Conservation (phyloP, 108 stramenopile species). For the Pseudonitzschia pungens region DNA sequence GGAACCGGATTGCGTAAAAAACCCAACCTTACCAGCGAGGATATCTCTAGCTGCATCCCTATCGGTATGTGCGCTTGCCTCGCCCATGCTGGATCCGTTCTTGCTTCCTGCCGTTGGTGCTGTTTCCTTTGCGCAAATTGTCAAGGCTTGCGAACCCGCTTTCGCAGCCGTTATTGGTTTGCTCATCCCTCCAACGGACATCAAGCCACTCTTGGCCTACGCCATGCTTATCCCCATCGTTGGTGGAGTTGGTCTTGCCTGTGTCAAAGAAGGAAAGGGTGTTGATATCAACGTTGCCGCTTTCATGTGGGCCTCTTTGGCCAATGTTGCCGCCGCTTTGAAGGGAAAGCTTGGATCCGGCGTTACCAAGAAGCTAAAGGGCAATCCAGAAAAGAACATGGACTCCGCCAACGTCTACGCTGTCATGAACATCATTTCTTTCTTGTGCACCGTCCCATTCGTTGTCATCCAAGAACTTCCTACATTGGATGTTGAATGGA, state of each 20-base stretch:
- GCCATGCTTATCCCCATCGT: slow-evolving; percentile 92
- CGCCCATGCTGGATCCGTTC: slow-evolving; percentile 78
- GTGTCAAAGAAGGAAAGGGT: slow-evolving; percentile 89
- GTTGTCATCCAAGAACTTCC: slow-evolving; percentile 77
- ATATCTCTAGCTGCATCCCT: slow-evolving; percentile 77
- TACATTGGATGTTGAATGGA: slow-evolving; percentile 61
- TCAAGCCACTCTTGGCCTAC: slow-evolving; percentile 85
- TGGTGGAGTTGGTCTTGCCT: slow-evolving; percentile 89
- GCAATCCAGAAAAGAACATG: slow-evolving; percentile 92
- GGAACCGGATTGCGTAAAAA: slow-evolving; percentile 71
- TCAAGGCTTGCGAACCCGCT: slow-evolving; percentile 96
- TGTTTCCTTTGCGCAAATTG: slow-evolving; percentile 96
- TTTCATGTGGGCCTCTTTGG: slow-evolving; percentile 89
- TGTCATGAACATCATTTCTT: slow-evolving; percentile 93
- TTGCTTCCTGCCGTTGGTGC: slow-evolving; percentile 93
- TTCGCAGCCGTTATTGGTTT: slow-evolving; percentile 91
- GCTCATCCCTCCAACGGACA: slow-evolving; percentile 75
- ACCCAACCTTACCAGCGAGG: slow-evolving; percentile 67
- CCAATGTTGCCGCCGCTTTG: slow-evolving; percentile 86
- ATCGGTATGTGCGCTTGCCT: slow-evolving; percentile 79
- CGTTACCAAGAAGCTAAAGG: slow-evolving; percentile 81
- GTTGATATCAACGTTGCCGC: slow-evolving; percentile 88
- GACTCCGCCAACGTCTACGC: slow-evolving; percentile 94
- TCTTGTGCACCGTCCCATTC: slow-evolving; percentile 86
- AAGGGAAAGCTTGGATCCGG: slow-evolving; percentile 90